phyloP scores from a whole-genome alignment of 257 asterid species.

The Solanum ossicruentum region DNA sequence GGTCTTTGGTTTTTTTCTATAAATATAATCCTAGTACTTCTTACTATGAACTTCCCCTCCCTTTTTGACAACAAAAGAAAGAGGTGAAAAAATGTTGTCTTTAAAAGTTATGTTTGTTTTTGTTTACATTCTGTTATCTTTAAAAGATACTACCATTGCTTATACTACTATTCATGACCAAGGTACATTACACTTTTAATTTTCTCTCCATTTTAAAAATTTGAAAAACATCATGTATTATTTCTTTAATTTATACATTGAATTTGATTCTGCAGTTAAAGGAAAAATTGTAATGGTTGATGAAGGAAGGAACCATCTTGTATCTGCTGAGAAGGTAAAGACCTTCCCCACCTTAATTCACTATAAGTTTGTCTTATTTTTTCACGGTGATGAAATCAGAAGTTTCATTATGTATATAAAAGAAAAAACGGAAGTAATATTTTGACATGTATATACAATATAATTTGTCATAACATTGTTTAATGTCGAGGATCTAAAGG shows the following conservation, averaged over 20 bases:
- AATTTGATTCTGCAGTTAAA: not conserved
- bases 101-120: constrained; percentile 7
- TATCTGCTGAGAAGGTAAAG: not conserved
- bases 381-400: not conserved
- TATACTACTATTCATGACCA: not conserved
- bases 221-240: not conserved
- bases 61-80: not conserved
- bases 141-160: not conserved
- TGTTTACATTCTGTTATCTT: not conserved
- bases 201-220: not conserved
- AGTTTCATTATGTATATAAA: not conserved
- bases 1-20: constrained; percentile 17
- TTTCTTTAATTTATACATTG: not conserved
- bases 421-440: no score
- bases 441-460: no score
- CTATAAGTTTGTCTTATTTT: not conserved
- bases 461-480: no score
- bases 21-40: not conserved
- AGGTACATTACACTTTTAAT: not conserved
- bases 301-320: not conserved
- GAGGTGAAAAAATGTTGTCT: constrained; percentile 7
- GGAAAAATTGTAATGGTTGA: not conserved
- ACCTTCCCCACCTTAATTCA: not conserved
- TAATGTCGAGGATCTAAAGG: no score
- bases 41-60: not conserved